Percentiles rank a stretch among this genome's conserved stretches.
phyloP scores from a whole-genome alignment of 2,329 filamentous ascomycete species.

The Exophiala xenobiotica region DNA sequence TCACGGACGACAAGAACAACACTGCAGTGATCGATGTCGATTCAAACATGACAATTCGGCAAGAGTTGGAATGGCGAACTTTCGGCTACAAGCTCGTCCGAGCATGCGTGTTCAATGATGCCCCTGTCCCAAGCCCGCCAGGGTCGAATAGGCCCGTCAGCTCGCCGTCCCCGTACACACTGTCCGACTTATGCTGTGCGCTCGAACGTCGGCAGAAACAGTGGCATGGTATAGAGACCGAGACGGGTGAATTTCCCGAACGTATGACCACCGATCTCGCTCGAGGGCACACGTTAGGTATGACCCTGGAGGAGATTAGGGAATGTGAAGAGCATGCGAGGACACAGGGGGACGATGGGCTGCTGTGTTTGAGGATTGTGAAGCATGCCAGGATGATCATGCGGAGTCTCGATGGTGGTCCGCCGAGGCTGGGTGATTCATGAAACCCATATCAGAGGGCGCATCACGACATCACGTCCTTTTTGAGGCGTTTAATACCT shows the following conservation, averaged over 20 bases:
- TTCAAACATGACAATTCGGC: conserved; percentile 10
- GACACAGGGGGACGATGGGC: conserved; percentile 18
- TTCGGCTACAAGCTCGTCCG: conserved; percentile 33
- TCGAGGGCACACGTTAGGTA: conserved; percentile 19
- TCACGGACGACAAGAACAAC: conserved; percentile 35
- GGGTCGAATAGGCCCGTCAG: not conserved
- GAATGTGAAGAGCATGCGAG: conserved; percentile 15
- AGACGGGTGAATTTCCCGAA: conserved; percentile 18
- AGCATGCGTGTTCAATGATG: conserved; percentile 29
- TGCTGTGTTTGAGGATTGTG: conserved; percentile 32
- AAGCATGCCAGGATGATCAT: conserved; percentile 31
- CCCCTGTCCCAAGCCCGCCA: conserved; percentile 19
- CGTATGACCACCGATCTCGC: conserved; percentile 5
- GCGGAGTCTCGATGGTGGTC: conserved; percentile 21
- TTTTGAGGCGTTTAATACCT: too few species aligned
- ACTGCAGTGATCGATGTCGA: not conserved
- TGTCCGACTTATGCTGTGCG: conserved; percentile 41
- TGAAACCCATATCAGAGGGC: not conserved
- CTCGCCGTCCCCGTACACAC: conserved; percentile 14
- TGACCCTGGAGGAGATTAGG: conserved; percentile 18
- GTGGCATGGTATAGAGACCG: conserved; percentile 37
- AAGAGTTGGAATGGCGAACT: conserved; percentile 35
- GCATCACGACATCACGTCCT: not conserved
- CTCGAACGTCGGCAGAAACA: conserved; percentile 44
- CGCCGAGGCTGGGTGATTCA: conserved; percentile 13